Base-by-base conservation (phyloP, 805 yeast species). In the Candida rishiriensis region DNA sequence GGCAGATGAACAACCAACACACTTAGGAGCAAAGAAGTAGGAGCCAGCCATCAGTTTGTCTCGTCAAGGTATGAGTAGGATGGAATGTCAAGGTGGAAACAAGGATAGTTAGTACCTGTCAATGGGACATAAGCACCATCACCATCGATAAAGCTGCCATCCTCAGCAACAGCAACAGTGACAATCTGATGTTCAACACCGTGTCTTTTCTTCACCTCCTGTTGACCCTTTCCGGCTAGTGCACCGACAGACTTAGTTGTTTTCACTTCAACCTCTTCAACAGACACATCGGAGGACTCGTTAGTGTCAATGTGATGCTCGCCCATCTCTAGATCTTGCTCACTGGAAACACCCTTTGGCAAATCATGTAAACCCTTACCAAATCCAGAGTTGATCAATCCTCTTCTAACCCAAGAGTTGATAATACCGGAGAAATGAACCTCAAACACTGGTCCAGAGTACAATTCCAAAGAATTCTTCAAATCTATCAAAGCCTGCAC, bases 401-500 rank as follows among this genome's bases (percentile, higher is more conserved):
- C 85, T 58, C 91, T 76, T 56, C 87, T 80, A 43, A 86, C 78
- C 97, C 97, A 90, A 10, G 91, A 90, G 44, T 85, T 81, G 37
- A 85, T 67, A 29, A 90, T 79, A 21, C 96, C 95, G 10, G 86
- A 78, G 63, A 90, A 89, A 65, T 90, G 97, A 68, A 83, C 82
- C 65, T 90, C 97, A 46, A 88, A 90, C 53, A 85, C 88, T 46
- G 84, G 71, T 59, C 87, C 90, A 14, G 93, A 84, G 57, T 85
- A 87, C 44, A 70, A 74, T 64, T 81, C 80, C 39, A 88, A 64
- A 13, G 88, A 81, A 54, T 81, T 83, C 51, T 85, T 75, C 55
- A 87, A 70, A 61, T 90, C 97, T 40, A 82, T 79, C 44, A 90
- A 70, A 2, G 83, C 72, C 65, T 88, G 96, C 31, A 88, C 69